phyloP scores from a whole-genome alignment of 192 early-diverging fungal genomes.

The Physocladia obscura region DNA sequence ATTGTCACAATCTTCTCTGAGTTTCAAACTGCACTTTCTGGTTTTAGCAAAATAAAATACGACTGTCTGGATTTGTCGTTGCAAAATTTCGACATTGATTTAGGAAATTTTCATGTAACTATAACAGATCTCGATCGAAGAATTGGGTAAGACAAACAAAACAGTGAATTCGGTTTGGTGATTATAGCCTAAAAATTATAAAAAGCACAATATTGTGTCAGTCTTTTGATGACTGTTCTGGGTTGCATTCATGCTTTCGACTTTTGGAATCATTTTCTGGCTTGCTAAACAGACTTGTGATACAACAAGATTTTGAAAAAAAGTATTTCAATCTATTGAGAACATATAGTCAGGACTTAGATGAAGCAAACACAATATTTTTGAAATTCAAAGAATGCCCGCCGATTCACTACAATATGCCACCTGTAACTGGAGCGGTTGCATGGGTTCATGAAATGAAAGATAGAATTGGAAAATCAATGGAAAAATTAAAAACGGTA shows the following conservation, averaged over 20 bases:
- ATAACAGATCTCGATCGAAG: constrained; percentile 63
- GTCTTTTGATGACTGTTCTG: constrained; percentile 63
- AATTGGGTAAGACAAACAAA: constrained; percentile 44
- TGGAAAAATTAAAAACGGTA: constrained; percentile 65
- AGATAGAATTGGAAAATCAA: constrained; percentile 56
- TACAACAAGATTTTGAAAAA: constrained; percentile 59
- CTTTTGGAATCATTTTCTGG: constrained; percentile 65
- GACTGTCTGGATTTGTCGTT: constrained; percentile 55
- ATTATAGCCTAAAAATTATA: neutral
- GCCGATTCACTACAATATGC: constrained; percentile 70
- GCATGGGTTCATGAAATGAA: constrained; percentile 64
- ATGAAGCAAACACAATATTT: constrained; percentile 55
- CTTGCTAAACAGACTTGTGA: constrained; percentile 52
- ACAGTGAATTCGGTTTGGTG: neutral
- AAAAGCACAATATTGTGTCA: constrained; percentile 58
- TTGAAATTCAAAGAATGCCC: constrained; percentile 51
- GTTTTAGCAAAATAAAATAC: constrained; percentile 60
- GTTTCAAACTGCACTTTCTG: constrained; percentile 49
- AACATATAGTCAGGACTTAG: constrained; percentile 57
- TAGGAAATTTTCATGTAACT: constrained; percentile 52
- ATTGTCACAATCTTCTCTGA: constrained; percentile 63
- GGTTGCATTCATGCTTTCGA: constrained; percentile 57
- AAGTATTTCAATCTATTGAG: constrained; percentile 61
- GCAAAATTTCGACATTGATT: constrained; percentile 54
- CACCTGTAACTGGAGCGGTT: constrained; percentile 63